These are phyloP conservation scores for Claviceps spartinae DNA, from an alignment of 2,329 filamentous ascomycete species.

Conservation along the genomic window DNA sequence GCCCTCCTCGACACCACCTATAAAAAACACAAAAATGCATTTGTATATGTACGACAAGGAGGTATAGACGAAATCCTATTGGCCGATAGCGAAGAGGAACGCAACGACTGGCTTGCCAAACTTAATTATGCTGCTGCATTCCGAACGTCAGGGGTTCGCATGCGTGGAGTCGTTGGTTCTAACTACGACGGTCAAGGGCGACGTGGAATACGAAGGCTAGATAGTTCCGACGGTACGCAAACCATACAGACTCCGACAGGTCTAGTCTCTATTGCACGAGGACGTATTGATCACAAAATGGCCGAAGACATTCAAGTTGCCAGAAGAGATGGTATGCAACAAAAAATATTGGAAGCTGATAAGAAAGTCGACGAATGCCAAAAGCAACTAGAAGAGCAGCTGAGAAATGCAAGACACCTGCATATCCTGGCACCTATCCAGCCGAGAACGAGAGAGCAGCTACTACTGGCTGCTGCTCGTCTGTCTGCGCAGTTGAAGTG, in stretches of 20 bases:
- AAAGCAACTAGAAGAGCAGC: constrained; percentile 66
- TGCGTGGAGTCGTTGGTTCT: constrained; percentile 73
- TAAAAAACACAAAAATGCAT: constrained; percentile 91
- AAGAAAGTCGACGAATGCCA: constrained; percentile 60
- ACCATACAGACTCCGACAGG: constrained; percentile 57
- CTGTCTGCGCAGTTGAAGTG: constrained; percentile 85
- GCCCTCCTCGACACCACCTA: constrained; percentile 77
- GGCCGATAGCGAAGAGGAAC: constrained; percentile 77
- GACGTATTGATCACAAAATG: constrained; percentile 67
- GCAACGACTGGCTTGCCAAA: constrained; percentile 94
- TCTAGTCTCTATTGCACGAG: constrained; percentile 58
- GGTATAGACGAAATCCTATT: constrained; percentile 82
- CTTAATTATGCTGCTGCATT: constrained; percentile 95
- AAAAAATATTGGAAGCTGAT: constrained; percentile 73
- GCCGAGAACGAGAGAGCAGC: constrained; percentile 73
- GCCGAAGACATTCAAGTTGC: constrained; percentile 76
- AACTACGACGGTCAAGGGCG: constrained; percentile 72
- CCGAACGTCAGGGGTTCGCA: constrained; percentile 77
- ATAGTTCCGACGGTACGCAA: constrained; percentile 45
- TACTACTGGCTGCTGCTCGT: constrained; percentile 71
- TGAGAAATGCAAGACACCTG: constrained; percentile 82
- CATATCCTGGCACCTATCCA: constrained; percentile 82
- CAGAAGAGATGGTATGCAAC: constrained; percentile 66
- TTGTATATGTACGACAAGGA: constrained; percentile 76
- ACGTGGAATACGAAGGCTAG: constrained; percentile 57